Percentiles rank a stretch among this genome's conserved stretches.
phyloP scores from a whole-genome alignment of 768 basidiomycete species.

The Boletus tomentosulus region DNA sequence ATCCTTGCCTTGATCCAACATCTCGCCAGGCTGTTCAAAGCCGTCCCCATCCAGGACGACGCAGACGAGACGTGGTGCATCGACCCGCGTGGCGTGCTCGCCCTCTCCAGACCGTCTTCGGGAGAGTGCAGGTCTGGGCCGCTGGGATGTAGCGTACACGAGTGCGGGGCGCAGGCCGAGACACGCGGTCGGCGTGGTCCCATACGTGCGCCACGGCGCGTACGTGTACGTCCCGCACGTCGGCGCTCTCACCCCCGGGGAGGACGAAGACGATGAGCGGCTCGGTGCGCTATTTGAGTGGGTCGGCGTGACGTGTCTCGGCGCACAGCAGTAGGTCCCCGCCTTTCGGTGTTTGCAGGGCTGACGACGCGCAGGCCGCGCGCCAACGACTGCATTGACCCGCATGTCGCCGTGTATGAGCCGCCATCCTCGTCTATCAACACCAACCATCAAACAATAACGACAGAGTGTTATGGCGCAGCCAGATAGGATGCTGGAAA shows the following conservation, averaged over 20 bases:
- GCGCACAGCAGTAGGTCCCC: constrained; percentile 53
- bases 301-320: constrained; percentile 66
- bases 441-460: constrained; percentile 25
- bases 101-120: constrained; percentile 51
- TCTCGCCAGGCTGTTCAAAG: constrained; percentile 34
- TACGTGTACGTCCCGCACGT: constrained; percentile 42
- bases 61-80: constrained; percentile 66
- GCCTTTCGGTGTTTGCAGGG: not conserved
- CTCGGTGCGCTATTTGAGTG: constrained; percentile 59
- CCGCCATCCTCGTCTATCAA: constrained; percentile 31
- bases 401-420: constrained; percentile 65
- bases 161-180: too few species aligned
- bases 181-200: constrained; percentile 15
- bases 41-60: constrained; percentile 29
- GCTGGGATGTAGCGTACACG: constrained; percentile 43
- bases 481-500: constrained; percentile 38
- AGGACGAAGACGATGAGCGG: constrained; percentile 33
- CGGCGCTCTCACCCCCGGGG: constrained; percentile 37
- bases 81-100: constrained; percentile 57
- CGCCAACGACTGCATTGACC: constrained; percentile 61
- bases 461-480: constrained; percentile 44
- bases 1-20: not conserved
- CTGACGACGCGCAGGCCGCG: constrained; percentile 41
- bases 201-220: constrained; percentile 19
- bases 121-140: constrained; percentile 24